These are phyloP conservation scores for Ensete ventricosum DNA, from an alignment of 176 grass and related monocot species.

Conservation along the genomic window DNA sequence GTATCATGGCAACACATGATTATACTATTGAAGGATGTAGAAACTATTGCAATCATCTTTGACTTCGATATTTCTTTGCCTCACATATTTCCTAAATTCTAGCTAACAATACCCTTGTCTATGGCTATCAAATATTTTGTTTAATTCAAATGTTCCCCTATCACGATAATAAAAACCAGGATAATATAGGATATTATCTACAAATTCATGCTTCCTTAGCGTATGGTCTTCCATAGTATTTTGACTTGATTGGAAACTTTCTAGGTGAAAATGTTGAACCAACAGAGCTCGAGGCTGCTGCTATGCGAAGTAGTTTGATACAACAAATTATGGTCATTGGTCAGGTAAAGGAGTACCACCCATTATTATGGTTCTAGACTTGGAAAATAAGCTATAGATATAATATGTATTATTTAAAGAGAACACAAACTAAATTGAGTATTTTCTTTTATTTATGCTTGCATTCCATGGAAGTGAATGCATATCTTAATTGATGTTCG, in stretches of 20 bases:
- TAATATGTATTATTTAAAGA: not conserved
- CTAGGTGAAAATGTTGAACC: conserved; percentile 97
- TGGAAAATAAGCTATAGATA: not conserved
- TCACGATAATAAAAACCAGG: not conserved
- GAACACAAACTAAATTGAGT: not conserved
- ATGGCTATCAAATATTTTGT: not conserved
- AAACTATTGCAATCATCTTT: not conserved
- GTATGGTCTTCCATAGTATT: not conserved
- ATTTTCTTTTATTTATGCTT: not conserved
- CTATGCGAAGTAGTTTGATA: conserved; percentile 65
- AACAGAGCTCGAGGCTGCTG: conserved; percentile 71
- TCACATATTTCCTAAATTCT: not conserved
- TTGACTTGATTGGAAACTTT: conserved; percentile 10
- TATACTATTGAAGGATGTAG: not conserved
- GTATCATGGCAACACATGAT: not conserved
- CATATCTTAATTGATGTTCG: not conserved
- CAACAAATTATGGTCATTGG: conserved; percentile 83
- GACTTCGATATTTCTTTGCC: not conserved
- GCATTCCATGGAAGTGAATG: not conserved
- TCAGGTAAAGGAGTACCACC: conserved; percentile 36
- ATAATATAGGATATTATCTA: not conserved
- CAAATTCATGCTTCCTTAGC: not conserved
- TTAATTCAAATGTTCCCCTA: not conserved
- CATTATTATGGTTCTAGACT: conserved; percentile 7
- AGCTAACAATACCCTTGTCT: not conserved